phyloP scores from a whole-genome alignment of 2,329 filamentous ascomycete genomes.

The Claviceps sorghi region DNA sequence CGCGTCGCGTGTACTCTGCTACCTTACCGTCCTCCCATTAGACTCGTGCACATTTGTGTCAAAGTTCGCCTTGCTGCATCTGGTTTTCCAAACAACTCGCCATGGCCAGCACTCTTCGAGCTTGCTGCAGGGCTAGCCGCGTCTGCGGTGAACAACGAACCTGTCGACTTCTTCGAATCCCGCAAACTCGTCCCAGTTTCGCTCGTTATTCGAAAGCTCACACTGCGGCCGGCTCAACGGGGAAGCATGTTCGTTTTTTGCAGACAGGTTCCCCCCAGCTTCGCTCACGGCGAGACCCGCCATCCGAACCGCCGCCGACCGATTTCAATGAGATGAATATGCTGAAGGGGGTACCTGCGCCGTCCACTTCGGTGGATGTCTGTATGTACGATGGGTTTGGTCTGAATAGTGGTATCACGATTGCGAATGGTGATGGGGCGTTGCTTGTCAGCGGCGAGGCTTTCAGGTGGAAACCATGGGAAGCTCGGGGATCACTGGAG shows the following conservation, averaged over 20 bases:
- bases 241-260: constrained; percentile 2
- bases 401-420: constrained; percentile 64
- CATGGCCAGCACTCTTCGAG: constrained; percentile 1
- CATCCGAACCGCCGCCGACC: constrained; percentile 25
- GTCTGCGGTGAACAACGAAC: background rate
- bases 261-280: constrained; percentile 7
- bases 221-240: background rate
- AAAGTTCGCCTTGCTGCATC: background rate
- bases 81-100: background rate
- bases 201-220: background rate
- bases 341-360: constrained; percentile 57
- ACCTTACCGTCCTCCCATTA: background rate
- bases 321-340: constrained; percentile 70
- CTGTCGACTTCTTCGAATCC: background rate
- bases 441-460: constrained; percentile 76
- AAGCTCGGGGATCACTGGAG: constrained; percentile 27
- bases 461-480: constrained; percentile 80
- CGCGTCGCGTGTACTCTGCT: background rate
- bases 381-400: constrained; percentile 75
- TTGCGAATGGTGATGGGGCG: constrained; percentile 55
- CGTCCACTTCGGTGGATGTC: constrained; percentile 70
- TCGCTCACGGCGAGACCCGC: constrained; percentile 10
- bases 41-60: too few species aligned
- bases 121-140: constrained; percentile 1
- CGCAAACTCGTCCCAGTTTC: background rate